Conservation (phyloP, 2,329 filamentous ascomycete species). For the Neopestalotiopsis sp. region DNA sequence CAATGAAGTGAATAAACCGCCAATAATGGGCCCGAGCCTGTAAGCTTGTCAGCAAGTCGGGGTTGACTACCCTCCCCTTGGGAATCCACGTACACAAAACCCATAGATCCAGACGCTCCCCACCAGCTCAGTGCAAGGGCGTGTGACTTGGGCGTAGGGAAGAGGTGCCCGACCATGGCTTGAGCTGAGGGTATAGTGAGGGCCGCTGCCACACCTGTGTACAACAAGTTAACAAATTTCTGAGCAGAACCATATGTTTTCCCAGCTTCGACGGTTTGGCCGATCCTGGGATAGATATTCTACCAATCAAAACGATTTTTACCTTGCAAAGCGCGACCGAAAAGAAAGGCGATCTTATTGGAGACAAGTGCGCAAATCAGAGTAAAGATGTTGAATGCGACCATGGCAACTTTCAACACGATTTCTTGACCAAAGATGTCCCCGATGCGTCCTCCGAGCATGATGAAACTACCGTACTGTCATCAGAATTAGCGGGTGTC, state of each 20-base stretch:
- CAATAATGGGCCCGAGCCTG: neutral
- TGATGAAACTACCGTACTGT: conserved; percentile 1
- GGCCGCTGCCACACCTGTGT: neutral
- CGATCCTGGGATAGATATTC: neutral
- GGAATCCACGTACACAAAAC: neutral
- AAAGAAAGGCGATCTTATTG: neutral
- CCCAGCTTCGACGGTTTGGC: neutral
- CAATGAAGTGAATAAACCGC: neutral
- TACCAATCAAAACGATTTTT: neutral
- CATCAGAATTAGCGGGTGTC: too few species aligned
- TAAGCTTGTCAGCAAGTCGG: neutral
- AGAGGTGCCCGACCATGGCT: conserved; percentile 5
- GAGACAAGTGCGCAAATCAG: neutral
- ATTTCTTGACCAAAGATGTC: neutral
- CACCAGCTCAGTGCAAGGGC: conserved; percentile 5
- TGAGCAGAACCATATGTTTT: too few species aligned
- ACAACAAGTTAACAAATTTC: neutral
- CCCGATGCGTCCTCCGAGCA: neutral
- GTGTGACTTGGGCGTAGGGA: neutral
- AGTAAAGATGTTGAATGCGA: neutral
- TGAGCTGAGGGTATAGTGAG: neutral
- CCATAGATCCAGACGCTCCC: neutral
- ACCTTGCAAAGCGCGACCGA: neutral
- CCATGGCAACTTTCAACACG: neutral
- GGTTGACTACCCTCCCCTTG: neutral